Percentiles rank a stretch among this genome's conserved stretches.
phyloP scores from a whole-genome alignment of 345 rosid species.

The Brassica cretica region DNA sequence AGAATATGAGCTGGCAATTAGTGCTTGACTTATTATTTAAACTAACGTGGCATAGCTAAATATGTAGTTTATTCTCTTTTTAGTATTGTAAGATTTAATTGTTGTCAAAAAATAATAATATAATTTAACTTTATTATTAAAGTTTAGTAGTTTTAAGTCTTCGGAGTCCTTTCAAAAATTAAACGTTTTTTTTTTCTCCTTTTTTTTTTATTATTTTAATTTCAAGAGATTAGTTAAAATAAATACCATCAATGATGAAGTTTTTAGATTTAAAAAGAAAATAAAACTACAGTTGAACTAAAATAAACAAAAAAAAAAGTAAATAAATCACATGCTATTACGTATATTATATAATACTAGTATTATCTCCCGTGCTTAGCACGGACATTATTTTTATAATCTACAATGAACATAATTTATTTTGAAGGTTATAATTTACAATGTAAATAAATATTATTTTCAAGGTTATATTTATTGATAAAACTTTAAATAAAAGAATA shows the following conservation, averaged over 20 bases:
- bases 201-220: no score
- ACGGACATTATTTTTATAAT: background rate
- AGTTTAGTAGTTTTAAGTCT: background rate
- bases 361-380: background rate
- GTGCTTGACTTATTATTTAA: no score
- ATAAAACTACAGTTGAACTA: background rate
- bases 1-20: no score
- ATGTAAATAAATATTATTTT: no score
- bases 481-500: no score
- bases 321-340: background rate
- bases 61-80: no score
- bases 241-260: background rate
- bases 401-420: background rate
- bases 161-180: background rate
- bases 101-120: no score
- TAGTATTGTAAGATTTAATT: no score
- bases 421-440: background rate
- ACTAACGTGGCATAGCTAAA: no score
- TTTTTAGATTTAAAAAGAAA: background rate
- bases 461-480: background rate
- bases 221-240: background rate
- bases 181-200: no score
- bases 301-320: background rate
- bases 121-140: no score
- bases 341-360: background rate